phyloP scores from a whole-genome alignment of 2,329 filamentous ascomycete genomes.

The Colletotrichum lupini region DNA sequence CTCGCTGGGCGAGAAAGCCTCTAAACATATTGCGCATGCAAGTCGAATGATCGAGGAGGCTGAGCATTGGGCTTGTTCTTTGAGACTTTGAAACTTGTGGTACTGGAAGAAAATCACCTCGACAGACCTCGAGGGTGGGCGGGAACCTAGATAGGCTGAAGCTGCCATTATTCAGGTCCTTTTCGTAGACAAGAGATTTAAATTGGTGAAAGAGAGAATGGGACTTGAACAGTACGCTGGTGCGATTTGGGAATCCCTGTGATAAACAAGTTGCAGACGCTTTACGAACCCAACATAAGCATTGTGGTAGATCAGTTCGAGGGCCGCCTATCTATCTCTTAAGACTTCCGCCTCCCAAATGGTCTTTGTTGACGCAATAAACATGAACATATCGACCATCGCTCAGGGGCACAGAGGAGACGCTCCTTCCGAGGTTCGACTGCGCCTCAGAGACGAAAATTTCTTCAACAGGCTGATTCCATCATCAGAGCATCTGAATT shows the following conservation, averaged over 20 bases:
- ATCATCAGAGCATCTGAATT: background rate
- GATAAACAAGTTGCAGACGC: background rate
- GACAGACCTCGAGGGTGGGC: background rate
- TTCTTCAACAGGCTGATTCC: background rate
- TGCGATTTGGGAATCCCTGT: background rate
- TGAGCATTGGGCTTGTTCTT: constrained; percentile 8
- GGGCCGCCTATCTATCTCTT: background rate
- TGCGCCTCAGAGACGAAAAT: background rate
- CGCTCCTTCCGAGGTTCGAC: background rate
- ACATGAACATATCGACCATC: background rate
- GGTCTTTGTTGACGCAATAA: background rate
- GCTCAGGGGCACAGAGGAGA: background rate
- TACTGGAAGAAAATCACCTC: constrained; percentile 4
- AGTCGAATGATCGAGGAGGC: constrained; percentile 13
- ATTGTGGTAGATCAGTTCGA: background rate
- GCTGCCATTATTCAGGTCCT: background rate
- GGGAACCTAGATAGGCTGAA: too few relatives aligned
- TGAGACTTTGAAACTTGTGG: background rate
- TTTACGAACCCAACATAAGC: background rate
- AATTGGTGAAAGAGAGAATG: background rate
- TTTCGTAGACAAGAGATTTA: background rate
- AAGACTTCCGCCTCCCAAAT: background rate
- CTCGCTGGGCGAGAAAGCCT: background rate
- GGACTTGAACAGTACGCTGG: background rate
- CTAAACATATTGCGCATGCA: constrained; percentile 6